Evolutionary conservation across 495 filamentous ascomycete genomes (phyloP).

Genomic region (Margaritispora aquatica): DNA sequence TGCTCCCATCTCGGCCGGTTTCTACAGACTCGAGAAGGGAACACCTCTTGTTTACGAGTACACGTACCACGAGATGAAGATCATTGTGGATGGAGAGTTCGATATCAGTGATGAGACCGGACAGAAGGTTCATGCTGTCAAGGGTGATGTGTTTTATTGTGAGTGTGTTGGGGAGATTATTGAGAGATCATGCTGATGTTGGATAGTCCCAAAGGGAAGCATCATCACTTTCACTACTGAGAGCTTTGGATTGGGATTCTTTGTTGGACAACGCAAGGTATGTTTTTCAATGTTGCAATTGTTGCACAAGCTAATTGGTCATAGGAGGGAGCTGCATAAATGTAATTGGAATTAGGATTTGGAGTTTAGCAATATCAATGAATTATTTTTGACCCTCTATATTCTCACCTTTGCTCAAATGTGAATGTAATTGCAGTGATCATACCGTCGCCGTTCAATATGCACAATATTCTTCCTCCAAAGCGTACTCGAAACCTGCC

Average conservation of each 20-base stretch:
- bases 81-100: constrained; percentile 71
- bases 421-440: too few species aligned
- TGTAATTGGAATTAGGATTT: neutral
- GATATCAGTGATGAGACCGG: constrained; percentile 67
- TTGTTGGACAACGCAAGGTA: constrained; percentile 38
- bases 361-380: neutral
- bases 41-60: constrained; percentile 69
- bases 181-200: constrained; percentile 21
- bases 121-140: constrained; percentile 57
- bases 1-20: constrained; percentile 60
- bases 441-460: too few species aligned
- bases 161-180: constrained; percentile 4
- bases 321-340: constrained; percentile 16
- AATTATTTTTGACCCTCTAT: neutral
- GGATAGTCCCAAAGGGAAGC: constrained; percentile 58
- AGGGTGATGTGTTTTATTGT: constrained; percentile 69
- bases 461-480: too few species aligned
- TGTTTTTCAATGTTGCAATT: neutral
- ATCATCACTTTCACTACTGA: constrained; percentile 71
- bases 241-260: constrained; percentile 67
- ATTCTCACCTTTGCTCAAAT: neutral
- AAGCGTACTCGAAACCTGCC: too few species aligned
- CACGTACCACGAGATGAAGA: constrained; percentile 73
- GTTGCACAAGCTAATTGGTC: neutral
- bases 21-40: constrained; percentile 71